Conservation (phyloP, 1,139 yeast genomes). For the Blastobotrys petasosporus region DNA sequence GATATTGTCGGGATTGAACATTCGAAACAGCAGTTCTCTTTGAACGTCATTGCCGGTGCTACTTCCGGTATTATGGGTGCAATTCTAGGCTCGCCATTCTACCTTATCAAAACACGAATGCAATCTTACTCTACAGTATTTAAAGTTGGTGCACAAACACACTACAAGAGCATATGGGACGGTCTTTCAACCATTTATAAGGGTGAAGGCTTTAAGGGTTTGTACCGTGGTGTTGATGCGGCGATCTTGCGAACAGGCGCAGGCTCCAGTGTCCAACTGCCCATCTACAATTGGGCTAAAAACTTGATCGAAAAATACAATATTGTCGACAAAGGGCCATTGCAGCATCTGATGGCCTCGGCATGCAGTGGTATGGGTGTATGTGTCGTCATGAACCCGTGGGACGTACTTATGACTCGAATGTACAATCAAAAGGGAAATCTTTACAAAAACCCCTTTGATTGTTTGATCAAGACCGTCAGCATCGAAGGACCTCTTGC, state of each 20-base stretch:
- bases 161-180: conserved; percentile 61
- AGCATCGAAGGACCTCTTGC: conserved; percentile 80
- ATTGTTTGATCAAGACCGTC: conserved; percentile 79
- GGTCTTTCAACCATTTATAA: conserved; percentile 60
- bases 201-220: conserved; percentile 70
- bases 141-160: conserved; percentile 86
- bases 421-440: conserved; percentile 92
- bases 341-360: conserved; percentile 67
- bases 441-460: conserved; percentile 78
- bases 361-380: conserved; percentile 87
- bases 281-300: conserved; percentile 82
- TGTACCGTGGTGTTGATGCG: conserved; percentile 89
- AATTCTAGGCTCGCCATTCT: conserved; percentile 81
- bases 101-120: conserved; percentile 90
- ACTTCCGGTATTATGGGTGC: conserved; percentile 88
- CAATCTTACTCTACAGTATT: conserved; percentile 72
- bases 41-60: conserved; percentile 78
- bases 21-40: conserved; percentile 43
- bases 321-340: conserved; percentile 56
- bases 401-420: conserved; percentile 92
- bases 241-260: conserved; percentile 92
- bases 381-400: conserved; percentile 92
- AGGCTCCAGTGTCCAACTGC: conserved; percentile 92
- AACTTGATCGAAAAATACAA: conserved; percentile 46
- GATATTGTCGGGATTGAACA: conserved; percentile 47